Evolutionary conservation across 2,329 filamentous ascomycete species (phyloP).

Genomic region (Nemania serpens): DNA sequence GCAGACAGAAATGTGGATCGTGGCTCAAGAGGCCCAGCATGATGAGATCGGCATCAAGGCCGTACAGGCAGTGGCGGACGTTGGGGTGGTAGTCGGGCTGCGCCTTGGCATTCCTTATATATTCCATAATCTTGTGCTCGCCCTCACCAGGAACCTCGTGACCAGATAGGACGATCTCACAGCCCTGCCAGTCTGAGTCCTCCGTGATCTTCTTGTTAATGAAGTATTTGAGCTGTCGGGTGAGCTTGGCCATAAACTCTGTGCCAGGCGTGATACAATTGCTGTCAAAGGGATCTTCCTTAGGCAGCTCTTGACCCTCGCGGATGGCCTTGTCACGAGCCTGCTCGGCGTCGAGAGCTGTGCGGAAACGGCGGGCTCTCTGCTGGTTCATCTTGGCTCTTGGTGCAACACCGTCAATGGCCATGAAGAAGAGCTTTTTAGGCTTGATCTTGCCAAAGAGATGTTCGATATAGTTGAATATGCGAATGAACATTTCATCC

Average conservation of each 20-base stretch:
- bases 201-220: slow-evolving; percentile 98
- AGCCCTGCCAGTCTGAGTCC: slow-evolving; percentile 95
- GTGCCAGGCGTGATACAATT: slow-evolving; percentile 98
- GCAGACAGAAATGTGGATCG: slow-evolving; percentile 95
- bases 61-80: slow-evolving; percentile 94
- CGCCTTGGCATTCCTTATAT: slow-evolving; percentile 95
- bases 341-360: slow-evolving; percentile 85
- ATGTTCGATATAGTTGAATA: slow-evolving; percentile 99
- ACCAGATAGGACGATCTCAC: slow-evolving; percentile 93
- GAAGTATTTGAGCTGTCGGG: slow-evolving; percentile 94
- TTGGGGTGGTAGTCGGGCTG: slow-evolving; percentile 93
- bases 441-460: slow-evolving; percentile 98
- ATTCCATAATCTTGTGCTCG: slow-evolving; percentile 99
- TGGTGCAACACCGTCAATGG: slow-evolving; percentile 95
- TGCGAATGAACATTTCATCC: slow-evolving; percentile 99
- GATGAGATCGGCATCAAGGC: slow-evolving; percentile 95
- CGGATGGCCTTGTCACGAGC: slow-evolving; percentile 90
- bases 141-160: slow-evolving; percentile 98
- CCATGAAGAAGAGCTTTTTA: slow-evolving; percentile 99
- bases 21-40: slow-evolving; percentile 98
- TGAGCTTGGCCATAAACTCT: slow-evolving; percentile 96
- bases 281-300: slow-evolving; percentile 95
- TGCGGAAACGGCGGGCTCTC: slow-evolving; percentile 91
- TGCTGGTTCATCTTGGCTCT: slow-evolving; percentile 99
- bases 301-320: slow-evolving; percentile 90